Evolutionary conservation across 345 rosid species (phyloP).

Genomic region (Microcos paniculata): DNA sequence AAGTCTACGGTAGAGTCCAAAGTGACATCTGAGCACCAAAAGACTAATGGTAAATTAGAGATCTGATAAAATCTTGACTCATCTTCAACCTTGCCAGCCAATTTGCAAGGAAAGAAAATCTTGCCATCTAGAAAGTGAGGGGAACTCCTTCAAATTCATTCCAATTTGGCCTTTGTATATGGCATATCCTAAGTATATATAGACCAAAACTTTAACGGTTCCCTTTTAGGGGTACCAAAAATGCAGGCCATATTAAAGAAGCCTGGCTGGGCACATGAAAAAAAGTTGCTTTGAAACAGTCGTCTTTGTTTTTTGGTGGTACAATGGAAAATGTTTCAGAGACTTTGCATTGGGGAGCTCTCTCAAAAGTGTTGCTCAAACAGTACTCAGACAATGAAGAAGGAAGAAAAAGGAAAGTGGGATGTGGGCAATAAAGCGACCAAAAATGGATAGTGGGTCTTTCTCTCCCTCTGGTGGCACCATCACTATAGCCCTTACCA

Average conservation of each 20-base stretch:
- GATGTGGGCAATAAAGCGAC: slow-evolving; percentile 30
- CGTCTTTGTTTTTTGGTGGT: background rate
- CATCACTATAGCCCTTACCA: slow-evolving; percentile 2
- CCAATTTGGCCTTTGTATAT: background rate
- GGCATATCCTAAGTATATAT: background rate
- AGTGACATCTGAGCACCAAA: slow-evolving; percentile 16
- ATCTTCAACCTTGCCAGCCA: slow-evolving; percentile 17
- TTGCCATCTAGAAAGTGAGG: background rate
- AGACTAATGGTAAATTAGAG: background rate
- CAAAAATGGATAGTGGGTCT: slow-evolving; percentile 27
- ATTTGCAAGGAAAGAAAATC: background rate
- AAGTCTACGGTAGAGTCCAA: slow-evolving; percentile 5
- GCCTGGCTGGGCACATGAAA: slow-evolving; percentile 8
- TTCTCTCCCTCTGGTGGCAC: background rate
- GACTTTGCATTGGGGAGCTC: slow-evolving; percentile 20
- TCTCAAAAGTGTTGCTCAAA: slow-evolving; percentile 21
- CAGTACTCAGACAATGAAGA: slow-evolving; percentile 25
- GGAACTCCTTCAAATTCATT: background rate
- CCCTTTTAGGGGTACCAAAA: slow-evolving; percentile 27
- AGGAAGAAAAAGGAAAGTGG: slow-evolving; percentile 20
- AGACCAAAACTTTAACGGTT: slow-evolving; percentile 14
- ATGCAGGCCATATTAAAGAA: slow-evolving; percentile 27
- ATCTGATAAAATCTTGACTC: slow-evolving; percentile 17
- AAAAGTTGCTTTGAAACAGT: slow-evolving; percentile 6
- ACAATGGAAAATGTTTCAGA: slow-evolving; percentile 2